A percentile compares a stretch with the other conserved stretches of the same genome.
Conservation (phyloP, 1,139 yeast genomes). For the Wickerhamomyces sp. region DNA sequence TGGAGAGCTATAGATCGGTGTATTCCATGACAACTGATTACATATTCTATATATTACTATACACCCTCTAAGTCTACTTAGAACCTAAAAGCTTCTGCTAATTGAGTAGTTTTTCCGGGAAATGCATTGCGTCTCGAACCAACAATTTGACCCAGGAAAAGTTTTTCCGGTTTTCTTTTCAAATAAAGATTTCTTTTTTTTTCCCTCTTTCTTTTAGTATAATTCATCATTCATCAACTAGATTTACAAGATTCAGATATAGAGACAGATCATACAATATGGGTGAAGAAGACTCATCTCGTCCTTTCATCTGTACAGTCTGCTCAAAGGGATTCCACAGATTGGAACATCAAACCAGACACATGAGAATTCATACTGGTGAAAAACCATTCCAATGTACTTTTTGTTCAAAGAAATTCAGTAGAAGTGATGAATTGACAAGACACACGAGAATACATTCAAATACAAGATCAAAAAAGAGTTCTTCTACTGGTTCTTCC, state of each 20-base stretch:
- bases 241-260: background rate
- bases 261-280: no score
- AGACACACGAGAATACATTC: constrained; percentile 64
- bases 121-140: background rate
- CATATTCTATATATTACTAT: no score
- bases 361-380: constrained; percentile 28
- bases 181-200: background rate
- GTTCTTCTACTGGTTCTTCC: background rate
- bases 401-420: constrained; percentile 59
- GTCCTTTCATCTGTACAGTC: constrained; percentile 55
- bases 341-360: background rate
- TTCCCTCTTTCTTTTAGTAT: background rate
- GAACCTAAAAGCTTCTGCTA: background rate
- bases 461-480: constrained; percentile 41
- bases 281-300: constrained; percentile 13
- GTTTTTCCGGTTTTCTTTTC: constrained; percentile 7
- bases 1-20: no score
- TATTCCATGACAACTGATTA: no score
- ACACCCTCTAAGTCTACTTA: background rate
- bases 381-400: constrained; percentile 74
- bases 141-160: background rate
- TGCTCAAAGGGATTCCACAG: constrained; percentile 37
- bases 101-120: background rate
- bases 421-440: constrained; percentile 65
- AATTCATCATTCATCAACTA: background rate